Evolutionary conservation across 768 basidiomycete genomes (phyloP).

Genomic region (Pholiota molesta): DNA sequence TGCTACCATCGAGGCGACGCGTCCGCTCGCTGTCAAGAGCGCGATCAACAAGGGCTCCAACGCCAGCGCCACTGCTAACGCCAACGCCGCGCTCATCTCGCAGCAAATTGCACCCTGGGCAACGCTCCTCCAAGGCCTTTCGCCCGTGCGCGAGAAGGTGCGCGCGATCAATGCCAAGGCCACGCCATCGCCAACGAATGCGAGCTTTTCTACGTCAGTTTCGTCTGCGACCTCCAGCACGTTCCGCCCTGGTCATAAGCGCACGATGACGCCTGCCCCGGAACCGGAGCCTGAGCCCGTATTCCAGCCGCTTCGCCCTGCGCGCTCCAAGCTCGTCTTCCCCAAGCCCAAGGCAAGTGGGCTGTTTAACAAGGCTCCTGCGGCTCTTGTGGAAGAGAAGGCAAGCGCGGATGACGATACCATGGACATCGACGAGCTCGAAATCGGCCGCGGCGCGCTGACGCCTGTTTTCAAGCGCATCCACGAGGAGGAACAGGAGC

Average conservation of each 20-base stretch:
- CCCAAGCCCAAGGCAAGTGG: slow-evolving; percentile 14
- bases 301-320: slow-evolving; percentile 61
- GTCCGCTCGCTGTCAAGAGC: background rate
- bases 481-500: slow-evolving; percentile 15
- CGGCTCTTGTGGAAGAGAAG: slow-evolving; percentile 26
- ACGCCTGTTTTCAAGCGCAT: slow-evolving; percentile 41
- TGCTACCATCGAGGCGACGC: slow-evolving; percentile 4
- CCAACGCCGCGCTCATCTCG: slow-evolving; percentile 35
- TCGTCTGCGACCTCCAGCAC: slow-evolving; percentile 5
- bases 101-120: slow-evolving; percentile 71
- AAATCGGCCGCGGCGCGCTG: slow-evolving; percentile 38
- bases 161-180: slow-evolving; percentile 11
- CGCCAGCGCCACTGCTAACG: slow-evolving; percentile 6
- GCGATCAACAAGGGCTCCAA: background rate
- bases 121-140: slow-evolving; percentile 36
- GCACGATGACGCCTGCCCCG: slow-evolving; percentile 60
- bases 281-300: slow-evolving; percentile 59
- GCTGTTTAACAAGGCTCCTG: slow-evolving; percentile 19
- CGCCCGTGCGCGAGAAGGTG: slow-evolving; percentile 28
- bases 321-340: slow-evolving; percentile 32
- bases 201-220: background rate
- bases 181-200: slow-evolving; percentile 12
- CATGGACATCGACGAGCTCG: slow-evolving; percentile 12
- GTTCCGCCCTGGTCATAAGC: slow-evolving; percentile 49
- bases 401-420: background rate